phyloP scores from a whole-genome alignment of 768 basidiomycete genomes.

The Mycena epipterygia region DNA sequence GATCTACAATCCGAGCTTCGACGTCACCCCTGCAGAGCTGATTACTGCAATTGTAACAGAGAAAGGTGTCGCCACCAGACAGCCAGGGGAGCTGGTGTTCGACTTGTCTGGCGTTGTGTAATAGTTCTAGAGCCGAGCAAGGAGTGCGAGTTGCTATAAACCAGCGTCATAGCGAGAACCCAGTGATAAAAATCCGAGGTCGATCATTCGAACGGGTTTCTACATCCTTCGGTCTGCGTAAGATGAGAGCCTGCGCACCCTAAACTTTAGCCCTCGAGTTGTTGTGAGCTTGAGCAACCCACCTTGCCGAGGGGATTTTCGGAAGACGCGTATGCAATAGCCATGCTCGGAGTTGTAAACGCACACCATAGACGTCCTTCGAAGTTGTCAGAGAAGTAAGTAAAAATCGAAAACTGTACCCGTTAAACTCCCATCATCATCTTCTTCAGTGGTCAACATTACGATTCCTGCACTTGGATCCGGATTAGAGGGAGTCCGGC shows the following conservation, averaged over 20 bases:
- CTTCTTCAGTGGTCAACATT: constrained; percentile 65
- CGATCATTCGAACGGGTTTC: constrained; percentile 29
- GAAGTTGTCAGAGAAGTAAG: not conserved
- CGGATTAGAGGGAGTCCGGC: constrained; percentile 21
- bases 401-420: constrained; percentile 20
- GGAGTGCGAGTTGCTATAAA: not conserved
- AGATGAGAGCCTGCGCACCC: constrained; percentile 31
- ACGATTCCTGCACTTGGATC: constrained; percentile 74
- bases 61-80: constrained; percentile 89
- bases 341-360: constrained; percentile 89
- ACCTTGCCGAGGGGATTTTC: constrained; percentile 71
- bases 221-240: constrained; percentile 31
- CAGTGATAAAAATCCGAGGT: constrained; percentile 30
- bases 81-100: constrained; percentile 51
- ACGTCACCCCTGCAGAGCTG: constrained; percentile 94
- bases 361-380: constrained; percentile 85
- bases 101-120: constrained; percentile 60
- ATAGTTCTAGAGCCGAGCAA: constrained; percentile 37
- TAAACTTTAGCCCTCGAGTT: not conserved
- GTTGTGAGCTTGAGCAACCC: constrained; percentile 15
- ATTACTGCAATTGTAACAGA: constrained; percentile 98
- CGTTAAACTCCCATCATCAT: constrained; percentile 37
- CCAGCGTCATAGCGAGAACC: constrained; percentile 17
- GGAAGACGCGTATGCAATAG: constrained; percentile 77
- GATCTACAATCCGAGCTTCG: constrained; percentile 95